Evolutionary conservation across 495 filamentous ascomycete species (phyloP).

Genomic region (Hypoxylon trugodes): DNA sequence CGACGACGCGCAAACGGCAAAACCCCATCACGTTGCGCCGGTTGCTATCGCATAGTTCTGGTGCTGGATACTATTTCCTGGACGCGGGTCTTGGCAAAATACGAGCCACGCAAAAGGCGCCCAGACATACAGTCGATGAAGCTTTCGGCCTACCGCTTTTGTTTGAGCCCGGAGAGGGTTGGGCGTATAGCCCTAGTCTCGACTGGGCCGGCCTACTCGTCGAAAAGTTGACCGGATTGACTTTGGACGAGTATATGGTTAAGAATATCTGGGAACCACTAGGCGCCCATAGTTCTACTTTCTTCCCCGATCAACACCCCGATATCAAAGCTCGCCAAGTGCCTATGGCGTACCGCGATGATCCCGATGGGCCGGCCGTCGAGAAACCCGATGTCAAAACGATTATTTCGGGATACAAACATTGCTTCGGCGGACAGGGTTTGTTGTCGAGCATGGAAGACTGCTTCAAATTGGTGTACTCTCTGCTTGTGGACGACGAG

Average conservation of each 20-base stretch:
- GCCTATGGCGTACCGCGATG: constrained; percentile 35
- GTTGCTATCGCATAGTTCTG: constrained; percentile 50
- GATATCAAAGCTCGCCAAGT: constrained; percentile 6
- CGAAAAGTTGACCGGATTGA: constrained; percentile 34
- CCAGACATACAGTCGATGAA: constrained; percentile 28
- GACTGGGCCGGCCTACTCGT: constrained; percentile 49
- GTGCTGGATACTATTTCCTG: constrained; percentile 43
- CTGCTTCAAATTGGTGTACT: constrained; percentile 43
- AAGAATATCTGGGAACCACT: constrained; percentile 41
- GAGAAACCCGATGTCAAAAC: constrained; percentile 22
- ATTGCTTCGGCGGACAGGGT: constrained; percentile 46
- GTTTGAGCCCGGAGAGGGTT: constrained; percentile 50
- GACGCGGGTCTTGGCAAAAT: constrained; percentile 35
- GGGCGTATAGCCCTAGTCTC: constrained; percentile 46
- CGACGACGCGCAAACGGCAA: constrained; percentile 28
- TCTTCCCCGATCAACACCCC: constrained; percentile 36
- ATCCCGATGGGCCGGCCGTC: constrained; percentile 12
- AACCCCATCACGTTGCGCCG: constrained; percentile 45
- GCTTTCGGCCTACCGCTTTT: constrained; percentile 44
- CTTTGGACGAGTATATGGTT: constrained; percentile 43
- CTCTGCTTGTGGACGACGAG: constrained; percentile 44
- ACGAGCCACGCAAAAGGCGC: constrained; percentile 1
- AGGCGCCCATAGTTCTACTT: constrained; percentile 34
- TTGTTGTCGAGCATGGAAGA: constrained; percentile 34
- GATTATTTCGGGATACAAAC: constrained; percentile 9